Conservation (phyloP, 2,329 filamentous ascomycete genomes). For the Plectosphaerella plurivora region DNA sequence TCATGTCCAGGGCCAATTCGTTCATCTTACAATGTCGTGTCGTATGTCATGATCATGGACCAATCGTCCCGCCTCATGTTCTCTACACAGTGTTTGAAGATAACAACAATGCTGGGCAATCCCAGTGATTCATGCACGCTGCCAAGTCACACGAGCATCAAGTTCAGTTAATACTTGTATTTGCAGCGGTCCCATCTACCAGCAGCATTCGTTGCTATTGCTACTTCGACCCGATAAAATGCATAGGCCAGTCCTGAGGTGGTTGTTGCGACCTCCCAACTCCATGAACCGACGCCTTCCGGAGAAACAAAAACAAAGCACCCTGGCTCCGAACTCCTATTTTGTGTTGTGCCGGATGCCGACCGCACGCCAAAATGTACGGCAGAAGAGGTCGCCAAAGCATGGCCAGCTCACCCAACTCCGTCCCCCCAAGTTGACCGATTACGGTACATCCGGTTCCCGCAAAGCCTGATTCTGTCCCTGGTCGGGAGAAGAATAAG, state of each 20-base stretch:
- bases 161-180: background rate
- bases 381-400: background rate
- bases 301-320: constrained; percentile 12
- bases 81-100: no score
- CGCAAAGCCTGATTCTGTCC: background rate
- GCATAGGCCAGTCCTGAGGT: no score
- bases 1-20: no score
- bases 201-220: constrained; percentile 12
- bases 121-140: no score
- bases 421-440: background rate
- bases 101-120: no score
- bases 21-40: no score
- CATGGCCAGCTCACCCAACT: background rate
- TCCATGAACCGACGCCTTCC: background rate
- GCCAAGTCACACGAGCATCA: no score
- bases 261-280: background rate
- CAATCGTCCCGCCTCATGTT: no score
- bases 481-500: background rate
- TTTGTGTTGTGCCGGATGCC: constrained; percentile 32
- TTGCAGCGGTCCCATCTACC: background rate
- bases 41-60: no score
- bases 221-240: constrained; percentile 5
- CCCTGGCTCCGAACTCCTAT: constrained; percentile 22
- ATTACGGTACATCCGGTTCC: background rate
- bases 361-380: background rate